These are phyloP conservation scores for Zarea fungicola DNA, from an alignment of 2,329 filamentous ascomycete species.

Conservation along the genomic window DNA sequence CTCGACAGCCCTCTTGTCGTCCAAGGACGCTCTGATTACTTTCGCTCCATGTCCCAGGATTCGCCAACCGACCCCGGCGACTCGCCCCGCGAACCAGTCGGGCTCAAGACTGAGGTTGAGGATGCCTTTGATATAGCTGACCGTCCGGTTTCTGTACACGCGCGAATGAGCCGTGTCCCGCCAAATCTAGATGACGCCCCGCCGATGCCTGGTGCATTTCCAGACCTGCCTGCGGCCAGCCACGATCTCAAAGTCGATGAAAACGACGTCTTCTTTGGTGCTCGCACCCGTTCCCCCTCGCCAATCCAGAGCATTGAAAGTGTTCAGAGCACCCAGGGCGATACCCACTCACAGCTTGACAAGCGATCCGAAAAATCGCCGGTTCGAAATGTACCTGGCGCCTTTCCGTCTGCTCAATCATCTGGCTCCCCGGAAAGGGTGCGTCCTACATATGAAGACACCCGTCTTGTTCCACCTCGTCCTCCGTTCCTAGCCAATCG, in stretches of 20 bases:
- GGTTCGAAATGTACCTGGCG: conserved; percentile 27
- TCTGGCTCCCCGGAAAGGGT: conserved; percentile 36
- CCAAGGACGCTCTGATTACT: conserved; percentile 73
- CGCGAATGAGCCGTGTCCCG: conserved; percentile 62
- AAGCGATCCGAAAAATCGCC: conserved; percentile 25
- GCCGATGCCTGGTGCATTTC: conserved; percentile 35
- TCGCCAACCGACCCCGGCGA: conserved; percentile 19
- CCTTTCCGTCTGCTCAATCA: conserved; percentile 33
- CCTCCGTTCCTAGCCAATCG: conserved; percentile 42
- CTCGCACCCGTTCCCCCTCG: conserved; percentile 54
- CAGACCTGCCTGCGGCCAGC: conserved; percentile 37
- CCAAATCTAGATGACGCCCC: conserved; percentile 46
- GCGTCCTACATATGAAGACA: conserved; percentile 44
- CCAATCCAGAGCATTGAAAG: conserved; percentile 46
- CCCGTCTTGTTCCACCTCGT: conserved; percentile 46
- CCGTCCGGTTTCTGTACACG: conserved; percentile 69
- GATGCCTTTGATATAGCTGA: conserved; percentile 44
- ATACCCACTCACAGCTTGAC: conserved; percentile 27
- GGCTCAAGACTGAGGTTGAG: conserved; percentile 51
- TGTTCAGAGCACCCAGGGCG: too few relatives aligned
- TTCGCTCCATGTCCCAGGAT: conserved; percentile 65
- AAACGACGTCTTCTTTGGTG: conserved; percentile 41
- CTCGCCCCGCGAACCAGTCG: conserved; percentile 34
- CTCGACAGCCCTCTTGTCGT: conserved; percentile 74
- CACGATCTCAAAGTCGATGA: conserved; percentile 34